Percentiles rank a stretch among this genome's conserved stretches.
Evolutionary conservation across 2,329 filamentous ascomycete species (phyloP).

Genomic region (Aspergillus uvarum): DNA sequence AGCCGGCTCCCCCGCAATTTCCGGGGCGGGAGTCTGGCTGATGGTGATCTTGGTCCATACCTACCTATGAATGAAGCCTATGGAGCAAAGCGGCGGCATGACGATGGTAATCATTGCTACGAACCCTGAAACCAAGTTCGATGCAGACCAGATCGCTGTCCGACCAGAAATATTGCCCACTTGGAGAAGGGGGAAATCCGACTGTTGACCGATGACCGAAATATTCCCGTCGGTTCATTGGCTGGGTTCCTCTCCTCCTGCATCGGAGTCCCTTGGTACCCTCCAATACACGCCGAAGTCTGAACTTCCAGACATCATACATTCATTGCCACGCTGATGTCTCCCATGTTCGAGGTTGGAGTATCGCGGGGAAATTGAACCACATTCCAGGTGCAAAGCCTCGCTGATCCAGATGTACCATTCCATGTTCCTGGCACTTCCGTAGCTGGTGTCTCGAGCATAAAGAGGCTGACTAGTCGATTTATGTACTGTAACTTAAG

Average conservation of each 20-base stretch:
- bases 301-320: background rate
- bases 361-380: background rate
- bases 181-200: background rate
- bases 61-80: background rate
- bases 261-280: background rate
- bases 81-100: background rate
- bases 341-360: background rate
- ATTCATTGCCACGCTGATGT: background rate
- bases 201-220: conserved; percentile 1
- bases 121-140: background rate
- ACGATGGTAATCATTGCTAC: background rate
- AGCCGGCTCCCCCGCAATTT: conserved; percentile 1
- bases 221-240: background rate
- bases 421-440: background rate
- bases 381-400: background rate
- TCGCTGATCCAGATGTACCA: background rate
- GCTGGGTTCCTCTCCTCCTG: background rate
- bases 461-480: background rate
- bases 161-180: background rate
- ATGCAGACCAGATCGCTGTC: background rate
- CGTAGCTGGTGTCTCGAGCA: background rate
- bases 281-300: background rate
- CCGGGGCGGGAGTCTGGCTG: background rate
- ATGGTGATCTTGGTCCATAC: background rate
- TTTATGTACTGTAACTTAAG: background rate